Conservation (phyloP, 2,329 filamentous ascomycete species). For the Diaporthe longicolla region DNA sequence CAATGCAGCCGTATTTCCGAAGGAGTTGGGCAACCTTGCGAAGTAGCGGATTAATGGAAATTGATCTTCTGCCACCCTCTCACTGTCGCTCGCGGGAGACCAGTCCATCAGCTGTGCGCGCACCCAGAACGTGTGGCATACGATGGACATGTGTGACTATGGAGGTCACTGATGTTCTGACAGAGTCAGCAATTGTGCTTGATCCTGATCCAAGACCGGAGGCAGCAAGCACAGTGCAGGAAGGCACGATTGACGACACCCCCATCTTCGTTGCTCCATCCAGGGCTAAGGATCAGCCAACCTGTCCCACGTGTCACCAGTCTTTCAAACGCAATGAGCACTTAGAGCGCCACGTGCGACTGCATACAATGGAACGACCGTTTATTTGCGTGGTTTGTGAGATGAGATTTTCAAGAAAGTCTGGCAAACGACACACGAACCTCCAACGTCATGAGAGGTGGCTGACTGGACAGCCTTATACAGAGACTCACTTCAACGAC, state of each 20-base stretch:
- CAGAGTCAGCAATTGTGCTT: no score
- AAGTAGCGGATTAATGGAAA: no score
- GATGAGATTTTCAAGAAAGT: not conserved
- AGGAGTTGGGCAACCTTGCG: no score
- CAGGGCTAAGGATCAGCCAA: not conserved
- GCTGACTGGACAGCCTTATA: not conserved
- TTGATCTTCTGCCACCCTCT: no score
- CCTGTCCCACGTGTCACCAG: not conserved
- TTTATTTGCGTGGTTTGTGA: not conserved
- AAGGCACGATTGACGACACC: not conserved
- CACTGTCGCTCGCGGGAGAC: no score
- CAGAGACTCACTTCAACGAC: not conserved
- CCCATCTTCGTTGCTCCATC: not conserved
- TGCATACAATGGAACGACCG: not conserved
- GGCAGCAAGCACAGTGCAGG: not conserved
- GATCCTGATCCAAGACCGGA: not conserved
- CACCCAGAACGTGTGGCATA: no score
- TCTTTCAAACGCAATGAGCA: not conserved
- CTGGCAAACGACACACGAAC: not conserved
- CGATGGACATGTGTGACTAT: no score
- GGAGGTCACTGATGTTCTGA: no score
- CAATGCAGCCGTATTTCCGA: no score
- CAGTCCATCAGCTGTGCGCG: no score
- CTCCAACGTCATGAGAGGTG: not conserved
- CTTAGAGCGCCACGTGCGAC: not conserved